These are phyloP conservation scores for Kregervanrija fluxuum DNA, from an alignment of 805 yeast genomes.

Conservation along the genomic window DNA sequence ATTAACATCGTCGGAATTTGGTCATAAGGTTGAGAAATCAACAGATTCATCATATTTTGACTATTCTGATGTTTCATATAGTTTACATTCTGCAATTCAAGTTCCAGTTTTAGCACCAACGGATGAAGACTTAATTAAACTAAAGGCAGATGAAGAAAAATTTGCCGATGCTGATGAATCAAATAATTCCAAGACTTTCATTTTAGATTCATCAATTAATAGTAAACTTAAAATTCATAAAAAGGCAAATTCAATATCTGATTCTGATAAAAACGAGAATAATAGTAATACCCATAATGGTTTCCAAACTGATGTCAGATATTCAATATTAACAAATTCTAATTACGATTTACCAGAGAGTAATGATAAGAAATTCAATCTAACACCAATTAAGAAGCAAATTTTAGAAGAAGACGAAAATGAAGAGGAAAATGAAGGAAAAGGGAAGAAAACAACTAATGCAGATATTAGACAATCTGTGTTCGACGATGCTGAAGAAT, in stretches of 20 bases:
- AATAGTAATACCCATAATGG: background rate
- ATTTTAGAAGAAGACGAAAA: background rate
- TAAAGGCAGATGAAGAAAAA: constrained; percentile 12
- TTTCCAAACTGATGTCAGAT: constrained; percentile 18
- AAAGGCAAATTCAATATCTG: constrained; percentile 21
- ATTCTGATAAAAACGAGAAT: constrained; percentile 7
- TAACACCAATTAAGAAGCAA: constrained; percentile 22
- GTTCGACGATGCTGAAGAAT: constrained; percentile 25
- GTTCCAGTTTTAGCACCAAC: constrained; percentile 21
- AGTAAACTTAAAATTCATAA: constrained; percentile 19
- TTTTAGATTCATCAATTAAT: constrained; percentile 1
- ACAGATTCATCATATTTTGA: constrained; percentile 19
- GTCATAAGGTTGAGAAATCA: constrained; percentile 20
- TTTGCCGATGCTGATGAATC: constrained; percentile 26
- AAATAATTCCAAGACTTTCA: constrained; percentile 3
- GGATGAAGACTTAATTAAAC: constrained; percentile 12
- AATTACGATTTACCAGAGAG: constrained; percentile 23
- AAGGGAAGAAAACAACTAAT: background rate
- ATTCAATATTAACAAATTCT: constrained; percentile 22
- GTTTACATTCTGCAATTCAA: constrained; percentile 27
- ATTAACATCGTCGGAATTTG: constrained; percentile 5
- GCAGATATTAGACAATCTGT: constrained; percentile 12
- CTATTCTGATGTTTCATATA: constrained; percentile 21
- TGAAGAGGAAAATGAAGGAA: background rate
- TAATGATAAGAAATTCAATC: constrained; percentile 14